These are phyloP conservation scores for Citrus mangshanensis DNA, from an alignment of 345 rosid genomes.

Conservation along the genomic window DNA sequence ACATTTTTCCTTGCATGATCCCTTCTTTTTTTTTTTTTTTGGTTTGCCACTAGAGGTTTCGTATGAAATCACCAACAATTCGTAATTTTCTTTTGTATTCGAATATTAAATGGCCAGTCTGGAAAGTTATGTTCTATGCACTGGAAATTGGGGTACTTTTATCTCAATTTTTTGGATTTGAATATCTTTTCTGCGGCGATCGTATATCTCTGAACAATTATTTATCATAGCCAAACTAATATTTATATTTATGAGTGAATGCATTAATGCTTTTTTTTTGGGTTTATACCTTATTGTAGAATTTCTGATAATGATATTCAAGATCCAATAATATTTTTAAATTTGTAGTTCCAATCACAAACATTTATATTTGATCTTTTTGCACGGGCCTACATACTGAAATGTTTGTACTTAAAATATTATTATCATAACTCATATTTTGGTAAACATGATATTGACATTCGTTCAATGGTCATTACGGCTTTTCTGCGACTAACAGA, in stretches of 20 bases:
- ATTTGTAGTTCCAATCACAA: background rate
- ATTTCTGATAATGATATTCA: background rate
- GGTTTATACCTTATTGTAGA: background rate
- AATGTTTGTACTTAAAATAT: background rate
- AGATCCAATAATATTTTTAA: background rate
- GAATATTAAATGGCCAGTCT: too few relatives aligned
- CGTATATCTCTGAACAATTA: background rate
- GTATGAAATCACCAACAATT: too few relatives aligned
- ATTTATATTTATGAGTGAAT: background rate
- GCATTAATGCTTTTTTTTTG: background rate
- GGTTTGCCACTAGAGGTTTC: too few relatives aligned
- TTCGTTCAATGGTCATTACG: background rate
- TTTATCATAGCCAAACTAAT: background rate
- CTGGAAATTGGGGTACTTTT: too few relatives aligned
- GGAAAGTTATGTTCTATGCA: too few relatives aligned
- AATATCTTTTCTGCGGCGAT: background rate
- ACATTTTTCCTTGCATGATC: background rate
- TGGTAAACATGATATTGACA: background rate
- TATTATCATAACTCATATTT: background rate
- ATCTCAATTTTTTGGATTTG: too few relatives aligned
- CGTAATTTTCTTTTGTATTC: too few relatives aligned
- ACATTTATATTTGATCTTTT: background rate
- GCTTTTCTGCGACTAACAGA: background rate
- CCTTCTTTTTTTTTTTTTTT: background rate
- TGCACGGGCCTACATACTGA: background rate